Evolutionary conservation across 306 rosid species (phyloP).

Genomic region (Nissolia schottii): DNA sequence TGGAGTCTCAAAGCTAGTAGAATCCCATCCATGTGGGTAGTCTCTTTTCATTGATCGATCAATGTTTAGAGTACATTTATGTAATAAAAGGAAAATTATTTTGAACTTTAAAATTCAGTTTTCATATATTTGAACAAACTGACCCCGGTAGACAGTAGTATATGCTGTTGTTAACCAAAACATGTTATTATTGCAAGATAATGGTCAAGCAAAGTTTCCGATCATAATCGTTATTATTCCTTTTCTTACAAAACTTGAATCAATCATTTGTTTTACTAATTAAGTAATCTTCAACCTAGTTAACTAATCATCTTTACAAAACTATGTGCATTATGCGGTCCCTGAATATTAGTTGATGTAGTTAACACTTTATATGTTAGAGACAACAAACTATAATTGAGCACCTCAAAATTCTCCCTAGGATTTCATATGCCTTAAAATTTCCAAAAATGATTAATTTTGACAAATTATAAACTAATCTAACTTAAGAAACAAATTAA

Average conservation of each 20-base stretch:
- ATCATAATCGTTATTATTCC: background rate
- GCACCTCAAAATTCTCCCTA: background rate
- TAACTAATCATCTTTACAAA: background rate
- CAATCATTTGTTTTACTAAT: background rate
- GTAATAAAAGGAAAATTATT: too few species aligned
- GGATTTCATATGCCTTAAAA: background rate
- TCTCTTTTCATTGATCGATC: background rate
- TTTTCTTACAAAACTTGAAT: background rate
- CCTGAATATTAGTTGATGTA: too few species aligned
- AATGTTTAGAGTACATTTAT: too few species aligned
- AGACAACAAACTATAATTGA: too few species aligned
- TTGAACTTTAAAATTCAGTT: too few species aligned
- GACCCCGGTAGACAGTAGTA: too few species aligned
- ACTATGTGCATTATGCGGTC: too few species aligned
- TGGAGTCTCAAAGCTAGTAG: background rate
- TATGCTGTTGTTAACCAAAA: background rate
- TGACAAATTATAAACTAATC: background rate
- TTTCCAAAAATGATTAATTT: too few species aligned
- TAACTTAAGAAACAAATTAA: background rate
- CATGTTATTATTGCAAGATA: background rate
- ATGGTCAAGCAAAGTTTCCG: background rate
- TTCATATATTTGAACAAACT: too few species aligned
- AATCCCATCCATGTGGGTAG: background rate
- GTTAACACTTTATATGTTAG: too few species aligned
- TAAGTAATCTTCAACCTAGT: constrained; percentile 9